Evolutionary conservation across 306 rosid genomes (phyloP).

Genomic region (Biancaea sappan): DNA sequence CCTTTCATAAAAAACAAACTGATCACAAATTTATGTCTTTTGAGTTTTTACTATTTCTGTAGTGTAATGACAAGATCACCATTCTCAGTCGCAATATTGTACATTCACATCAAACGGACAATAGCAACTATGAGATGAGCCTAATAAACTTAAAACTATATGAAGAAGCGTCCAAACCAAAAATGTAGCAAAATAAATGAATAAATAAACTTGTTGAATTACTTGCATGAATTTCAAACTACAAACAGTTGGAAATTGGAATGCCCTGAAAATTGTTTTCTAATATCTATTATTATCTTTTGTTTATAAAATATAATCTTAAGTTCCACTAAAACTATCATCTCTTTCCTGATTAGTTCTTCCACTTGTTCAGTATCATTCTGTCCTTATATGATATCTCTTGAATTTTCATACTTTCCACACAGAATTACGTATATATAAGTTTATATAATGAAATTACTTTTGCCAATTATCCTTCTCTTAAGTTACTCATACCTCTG

Average conservation of each 20-base stretch:
- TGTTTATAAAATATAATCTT: too few relatives aligned
- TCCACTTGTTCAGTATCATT: background rate
- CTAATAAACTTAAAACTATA: background rate
- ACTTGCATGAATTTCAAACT: conserved; percentile 18
- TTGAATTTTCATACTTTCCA: background rate
- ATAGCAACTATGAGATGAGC: conserved; percentile 18
- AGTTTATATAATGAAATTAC: background rate
- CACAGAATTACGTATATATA: background rate
- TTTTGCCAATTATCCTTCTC: background rate
- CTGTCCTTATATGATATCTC: background rate
- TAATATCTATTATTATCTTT: background rate
- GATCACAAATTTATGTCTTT: background rate
- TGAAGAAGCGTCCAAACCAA: conserved; percentile 22
- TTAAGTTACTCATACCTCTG: background rate
- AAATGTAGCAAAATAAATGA: background rate
- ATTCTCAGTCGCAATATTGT: conserved; percentile 15
- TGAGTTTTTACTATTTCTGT: background rate
- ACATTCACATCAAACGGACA: conserved; percentile 17
- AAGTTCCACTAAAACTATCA: conserved; percentile 8
- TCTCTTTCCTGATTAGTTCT: background rate
- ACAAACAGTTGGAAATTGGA: background rate
- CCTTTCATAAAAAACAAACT: conserved; percentile 6
- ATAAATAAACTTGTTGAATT: background rate
- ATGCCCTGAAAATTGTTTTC: background rate
- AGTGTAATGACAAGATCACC: conserved; percentile 24